Evolutionary conservation across 345 rosid species (phyloP).

Genomic region (Gossypium turneri): DNA sequence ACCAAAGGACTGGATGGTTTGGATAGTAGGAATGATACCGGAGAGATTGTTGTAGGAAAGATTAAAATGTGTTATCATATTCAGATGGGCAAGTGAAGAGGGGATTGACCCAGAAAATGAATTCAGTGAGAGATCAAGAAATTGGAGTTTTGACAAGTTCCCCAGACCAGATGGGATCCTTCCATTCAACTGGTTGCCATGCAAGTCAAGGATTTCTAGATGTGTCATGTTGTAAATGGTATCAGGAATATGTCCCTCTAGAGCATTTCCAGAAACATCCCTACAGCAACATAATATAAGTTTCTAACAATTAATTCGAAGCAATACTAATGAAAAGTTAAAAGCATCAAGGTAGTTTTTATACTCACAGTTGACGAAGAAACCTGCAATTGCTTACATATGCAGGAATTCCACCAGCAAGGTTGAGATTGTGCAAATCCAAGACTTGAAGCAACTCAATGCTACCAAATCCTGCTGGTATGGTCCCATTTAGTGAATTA

Average conservation of each 20-base stretch:
- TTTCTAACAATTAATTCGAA: conserved; percentile 18
- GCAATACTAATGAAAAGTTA: conserved; percentile 17
- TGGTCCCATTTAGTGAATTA: conserved; percentile 59
- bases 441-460: conserved; percentile 65
- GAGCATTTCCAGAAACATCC: conserved; percentile 77
- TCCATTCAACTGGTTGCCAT: conserved; percentile 56
- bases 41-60: conserved; percentile 78
- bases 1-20: conserved; percentile 54
- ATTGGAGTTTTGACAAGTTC: conserved; percentile 45
- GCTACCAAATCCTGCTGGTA: conserved; percentile 56
- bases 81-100: conserved; percentile 55
- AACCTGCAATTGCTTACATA: conserved; percentile 65
- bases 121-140: conserved; percentile 71
- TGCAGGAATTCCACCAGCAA: conserved; percentile 56
- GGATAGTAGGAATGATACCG: conserved; percentile 57
- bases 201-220: conserved; percentile 76
- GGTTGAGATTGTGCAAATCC: conserved; percentile 81
- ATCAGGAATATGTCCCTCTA: conserved; percentile 60
- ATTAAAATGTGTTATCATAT: conserved; percentile 45
- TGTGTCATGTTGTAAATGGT: conserved; percentile 59
- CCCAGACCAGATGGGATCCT: conserved; percentile 62
- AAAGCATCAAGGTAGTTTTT: conserved; percentile 13
- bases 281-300: conserved; percentile 45
- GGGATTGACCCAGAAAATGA: conserved; percentile 68
- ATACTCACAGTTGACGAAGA: conserved; percentile 88